These are phyloP conservation scores for Gamarada debralockiae DNA, from an alignment of 495 filamentous ascomycete genomes.

Conservation along the genomic window DNA sequence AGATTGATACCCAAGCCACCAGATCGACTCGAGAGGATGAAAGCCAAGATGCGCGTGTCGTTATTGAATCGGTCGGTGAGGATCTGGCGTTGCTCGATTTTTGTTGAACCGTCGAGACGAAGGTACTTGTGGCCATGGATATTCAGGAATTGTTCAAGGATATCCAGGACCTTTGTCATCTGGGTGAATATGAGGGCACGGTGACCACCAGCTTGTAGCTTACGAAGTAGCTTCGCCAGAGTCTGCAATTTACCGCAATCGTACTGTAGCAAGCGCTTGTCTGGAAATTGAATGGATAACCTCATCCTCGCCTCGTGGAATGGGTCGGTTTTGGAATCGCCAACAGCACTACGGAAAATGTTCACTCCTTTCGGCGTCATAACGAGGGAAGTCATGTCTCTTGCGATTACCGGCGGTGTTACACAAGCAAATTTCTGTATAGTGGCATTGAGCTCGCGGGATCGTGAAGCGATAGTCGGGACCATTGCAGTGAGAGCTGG, in stretches of 20 bases:
- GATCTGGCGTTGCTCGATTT: constrained; percentile 91
- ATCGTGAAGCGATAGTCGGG: constrained; percentile 66
- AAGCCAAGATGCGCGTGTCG: constrained; percentile 84
- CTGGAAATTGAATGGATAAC: constrained; percentile 92
- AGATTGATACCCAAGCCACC: constrained; percentile 96
- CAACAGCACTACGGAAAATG: constrained; percentile 45
- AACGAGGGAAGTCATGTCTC: constrained; percentile 65
- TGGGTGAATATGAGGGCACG: constrained; percentile 97
- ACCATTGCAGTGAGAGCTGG: constrained; percentile 68
- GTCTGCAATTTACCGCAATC: constrained; percentile 97
- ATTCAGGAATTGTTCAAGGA: constrained; percentile 96
- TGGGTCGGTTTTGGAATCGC: constrained; percentile 51
- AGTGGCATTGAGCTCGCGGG: constrained; percentile 64
- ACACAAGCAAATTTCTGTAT: constrained; percentile 87
- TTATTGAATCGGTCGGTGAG: constrained; percentile 97
- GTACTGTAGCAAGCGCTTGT: constrained; percentile 91
- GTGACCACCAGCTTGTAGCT: constrained; percentile 84
- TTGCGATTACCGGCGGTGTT: constrained; percentile 80
- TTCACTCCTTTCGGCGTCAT: constrained; percentile 58
- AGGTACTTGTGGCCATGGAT: constrained; percentile 97
- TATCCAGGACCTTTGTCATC: constrained; percentile 98
- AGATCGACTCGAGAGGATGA: constrained; percentile 92
- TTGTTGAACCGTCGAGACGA: constrained; percentile 90
- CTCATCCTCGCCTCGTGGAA: constrained; percentile 94
- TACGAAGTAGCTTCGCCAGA: constrained; percentile 80